Base-by-base conservation (phyloP, 106 monocot genomes). In the Iris macrosiphon region DNA sequence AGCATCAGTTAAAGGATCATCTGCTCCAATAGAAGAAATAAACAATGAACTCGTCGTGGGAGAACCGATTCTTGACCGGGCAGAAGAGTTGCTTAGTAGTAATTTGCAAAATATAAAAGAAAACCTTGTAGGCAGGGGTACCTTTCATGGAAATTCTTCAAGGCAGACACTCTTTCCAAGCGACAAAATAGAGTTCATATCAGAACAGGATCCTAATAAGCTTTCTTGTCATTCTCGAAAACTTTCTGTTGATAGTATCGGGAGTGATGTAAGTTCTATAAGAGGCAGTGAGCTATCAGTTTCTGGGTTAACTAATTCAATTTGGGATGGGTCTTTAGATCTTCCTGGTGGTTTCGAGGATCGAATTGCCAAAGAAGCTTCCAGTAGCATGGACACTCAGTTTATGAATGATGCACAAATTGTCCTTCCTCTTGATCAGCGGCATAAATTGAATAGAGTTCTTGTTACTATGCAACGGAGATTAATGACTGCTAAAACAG, bases 211-310 rank as follows among this genome's bases (percentile, higher is more conserved):
- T 21, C 65, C 58, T 59, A 61, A 92, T 41, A 80, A 74, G 57
- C 20, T 57, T 55, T 69, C 60, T 31, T 20, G 33, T 63, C 94
- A 95, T 68, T 14, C 37, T 40, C 63, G 89, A 66, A 89, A 69
- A 57, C 57, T 62, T 21, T 95, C 94, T 56, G 20, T 38, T 69
- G 94, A 89, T 52, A 95, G 94, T 55, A 65, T 79, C 45, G 76
- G 65, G 1, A 95, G 94, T 79, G 89, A 95, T 61, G 37, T 59
- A 31, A 88, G 88, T 67, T 93, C 92, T 66, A 42, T 74, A 54
- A 58, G 76, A 54, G 80, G 83, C 20, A 87, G 71, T 75, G 92
- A 87, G 40, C 25, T 67, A 49, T 88, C 84, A 41, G 62, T 49
- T 57, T 49, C 68, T 64, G 71, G 66, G 28, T n/a, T 60, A 24